Conservation (phyloP, 139 green algal species). For the Chlorella vulgaris region DNA sequence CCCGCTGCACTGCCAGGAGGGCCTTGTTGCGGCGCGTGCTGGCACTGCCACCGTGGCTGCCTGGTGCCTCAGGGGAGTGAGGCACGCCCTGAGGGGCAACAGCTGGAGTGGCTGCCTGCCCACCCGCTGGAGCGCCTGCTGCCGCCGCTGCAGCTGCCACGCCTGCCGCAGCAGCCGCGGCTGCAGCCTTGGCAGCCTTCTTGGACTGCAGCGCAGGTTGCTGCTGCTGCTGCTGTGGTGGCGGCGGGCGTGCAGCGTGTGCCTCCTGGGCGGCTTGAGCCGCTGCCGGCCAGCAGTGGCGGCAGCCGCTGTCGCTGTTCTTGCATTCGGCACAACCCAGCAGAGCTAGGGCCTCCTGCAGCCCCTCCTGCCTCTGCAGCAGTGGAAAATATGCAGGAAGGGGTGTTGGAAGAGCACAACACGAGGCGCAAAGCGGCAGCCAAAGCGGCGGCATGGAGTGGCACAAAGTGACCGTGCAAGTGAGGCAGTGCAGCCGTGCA, state of each 20-base stretch:
- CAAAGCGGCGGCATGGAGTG: background rate
- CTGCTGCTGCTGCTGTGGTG: background rate
- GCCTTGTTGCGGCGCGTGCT: constrained; percentile 26
- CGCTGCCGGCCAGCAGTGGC: constrained; percentile 13
- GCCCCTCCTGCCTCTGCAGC: constrained; percentile 8
- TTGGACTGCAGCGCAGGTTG: background rate
- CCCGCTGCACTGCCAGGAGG: constrained; percentile 11
- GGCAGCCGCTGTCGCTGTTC: constrained; percentile 7
- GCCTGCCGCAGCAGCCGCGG: background rate
- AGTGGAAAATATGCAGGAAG: no score
- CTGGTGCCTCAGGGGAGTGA: background rate
- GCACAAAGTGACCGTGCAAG: background rate
- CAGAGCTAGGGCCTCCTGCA: background rate
- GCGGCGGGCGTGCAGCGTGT: background rate
- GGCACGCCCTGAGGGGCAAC: no score
- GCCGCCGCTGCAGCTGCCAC: background rate
- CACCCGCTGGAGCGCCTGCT: background rate
- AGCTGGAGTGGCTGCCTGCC: no score
- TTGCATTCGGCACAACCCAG: constrained; percentile 18
- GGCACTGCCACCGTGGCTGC: background rate
- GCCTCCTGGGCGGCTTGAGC: background rate
- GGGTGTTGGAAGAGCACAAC: background rate
- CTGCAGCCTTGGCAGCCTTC: constrained; percentile 12
- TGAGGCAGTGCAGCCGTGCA: background rate
- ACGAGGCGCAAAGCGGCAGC: background rate